Base-by-base conservation (phyloP, 148 eudicot species). In the Heliosperma pusillum region DNA sequence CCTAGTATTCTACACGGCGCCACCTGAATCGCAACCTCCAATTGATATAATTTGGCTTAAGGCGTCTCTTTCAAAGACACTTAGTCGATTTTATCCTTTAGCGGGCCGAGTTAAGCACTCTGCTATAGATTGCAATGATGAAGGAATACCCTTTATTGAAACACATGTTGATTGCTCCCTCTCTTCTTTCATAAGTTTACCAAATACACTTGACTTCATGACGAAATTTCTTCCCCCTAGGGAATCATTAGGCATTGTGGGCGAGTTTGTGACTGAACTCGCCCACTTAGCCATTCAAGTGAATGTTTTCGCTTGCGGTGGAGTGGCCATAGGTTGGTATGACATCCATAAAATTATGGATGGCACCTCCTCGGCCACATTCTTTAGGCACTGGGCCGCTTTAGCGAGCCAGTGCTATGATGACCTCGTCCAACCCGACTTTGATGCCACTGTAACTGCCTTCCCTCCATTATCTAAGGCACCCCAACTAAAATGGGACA, bases 291-390 rank as follows among this genome's bases (percentile, higher is more conserved):
- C 69, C 21, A 74, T 74, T 21, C 76, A 74, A 62, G 11, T 63
- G 15, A 74, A 33, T 26, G 58, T 63, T 15, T 74, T 74, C 42
- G 45, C 69, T 10, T 74, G 76, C 26, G 76, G 76, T 4, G 69
- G 76, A n/a, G 44, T 74, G n/a, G 70, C 69, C 1, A 74, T 74
- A 7, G 76, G 76, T 8, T 74, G 76, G 76, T 74, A 74, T 19
- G 76, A 74, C 57, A 74, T 74, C 60, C 76, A 74, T 17, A 74
- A 74, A 29, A 26, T 74, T 13, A 74, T 63, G 76, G 76, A 74
- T 47, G 76, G 76, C 1, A 25, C 59, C 45, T 74, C 76, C 44
- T 63, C 69, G 1, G 40, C 76, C 67, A 47, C 44, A 24, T 74
- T 74, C 42, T 74, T 74, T 10, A 74, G 64, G 64, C 30, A 74